Evolutionary conservation across 306 rosid species (phyloP).

Genomic region (Castanopsis chinensis): DNA sequence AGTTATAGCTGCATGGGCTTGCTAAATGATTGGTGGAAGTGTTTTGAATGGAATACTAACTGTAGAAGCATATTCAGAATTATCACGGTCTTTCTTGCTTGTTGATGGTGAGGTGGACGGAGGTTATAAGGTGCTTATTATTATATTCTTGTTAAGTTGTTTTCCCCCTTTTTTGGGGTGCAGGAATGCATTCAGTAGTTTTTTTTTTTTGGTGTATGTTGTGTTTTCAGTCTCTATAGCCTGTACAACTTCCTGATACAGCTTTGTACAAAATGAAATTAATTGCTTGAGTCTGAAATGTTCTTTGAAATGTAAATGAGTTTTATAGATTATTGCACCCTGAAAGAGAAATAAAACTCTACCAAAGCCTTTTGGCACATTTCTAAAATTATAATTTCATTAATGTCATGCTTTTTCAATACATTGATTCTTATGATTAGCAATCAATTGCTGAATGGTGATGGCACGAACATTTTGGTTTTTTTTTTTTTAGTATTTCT

Average conservation of each 20-base stretch:
- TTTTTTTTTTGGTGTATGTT: background rate
- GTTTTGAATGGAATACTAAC: background rate
- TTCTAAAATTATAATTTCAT: background rate
- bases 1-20: background rate
- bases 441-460: background rate
- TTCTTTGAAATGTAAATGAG: background rate
- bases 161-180: too few species aligned
- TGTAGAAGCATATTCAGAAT: background rate
- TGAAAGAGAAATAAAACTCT: background rate
- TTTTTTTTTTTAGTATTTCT: background rate
- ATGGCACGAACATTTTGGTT: background rate
- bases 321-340: background rate
- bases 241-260: background rate
- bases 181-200: background rate
- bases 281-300: background rate
- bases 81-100: background rate
- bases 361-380: background rate
- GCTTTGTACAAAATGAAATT: background rate
- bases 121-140: too few species aligned
- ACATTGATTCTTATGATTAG: background rate
- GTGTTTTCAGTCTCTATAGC: background rate
- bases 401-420: background rate
- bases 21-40: background rate
- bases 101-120: background rate
- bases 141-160: too few species aligned